Conservation (phyloP, 2,329 filamentous ascomycete genomes). For the Fusarium bactridioides region DNA sequence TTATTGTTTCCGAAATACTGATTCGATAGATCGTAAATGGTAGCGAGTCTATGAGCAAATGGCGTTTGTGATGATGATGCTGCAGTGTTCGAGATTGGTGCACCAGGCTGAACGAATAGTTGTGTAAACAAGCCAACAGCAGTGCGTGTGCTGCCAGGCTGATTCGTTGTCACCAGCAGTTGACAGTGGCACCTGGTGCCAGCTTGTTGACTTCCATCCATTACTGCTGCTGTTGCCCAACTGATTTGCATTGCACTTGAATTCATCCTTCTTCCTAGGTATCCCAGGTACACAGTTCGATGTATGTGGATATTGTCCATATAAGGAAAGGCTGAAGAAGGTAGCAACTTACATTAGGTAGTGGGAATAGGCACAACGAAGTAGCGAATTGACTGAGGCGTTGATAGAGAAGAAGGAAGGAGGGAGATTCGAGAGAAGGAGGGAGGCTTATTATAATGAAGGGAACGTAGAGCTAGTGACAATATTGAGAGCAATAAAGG, state of each 20-base stretch:
- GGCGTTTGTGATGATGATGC: not conserved
- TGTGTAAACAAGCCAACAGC: not conserved
- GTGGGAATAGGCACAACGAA: constrained; percentile 30
- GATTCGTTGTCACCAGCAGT: not conserved
- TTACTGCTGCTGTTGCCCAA: not conserved
- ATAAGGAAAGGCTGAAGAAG: not conserved
- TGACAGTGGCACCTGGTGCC: not conserved
- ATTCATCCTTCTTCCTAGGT: not conserved
- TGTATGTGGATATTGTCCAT: not conserved
- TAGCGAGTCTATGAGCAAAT: constrained; percentile 1
- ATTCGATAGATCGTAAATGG: constrained; percentile 1
- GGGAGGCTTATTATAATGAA: constrained; percentile 38
- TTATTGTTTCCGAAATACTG: not conserved
- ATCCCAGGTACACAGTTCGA: not conserved
- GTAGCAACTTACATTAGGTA: constrained; percentile 33
- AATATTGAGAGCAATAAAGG: constrained; percentile 28
- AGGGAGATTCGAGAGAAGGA: constrained; percentile 14
- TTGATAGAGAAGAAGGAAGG: constrained; percentile 30
- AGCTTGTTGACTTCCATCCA: not conserved
- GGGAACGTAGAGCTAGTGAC: constrained; percentile 22
- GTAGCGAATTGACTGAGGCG: constrained; percentile 34
- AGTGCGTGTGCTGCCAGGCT: not conserved
- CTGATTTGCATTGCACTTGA: not conserved
- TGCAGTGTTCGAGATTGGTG: not conserved
- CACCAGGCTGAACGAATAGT: not conserved